Evolutionary conservation across 2,329 filamentous ascomycete species (phyloP).

Genomic region (Cladophialophora bantiana): DNA sequence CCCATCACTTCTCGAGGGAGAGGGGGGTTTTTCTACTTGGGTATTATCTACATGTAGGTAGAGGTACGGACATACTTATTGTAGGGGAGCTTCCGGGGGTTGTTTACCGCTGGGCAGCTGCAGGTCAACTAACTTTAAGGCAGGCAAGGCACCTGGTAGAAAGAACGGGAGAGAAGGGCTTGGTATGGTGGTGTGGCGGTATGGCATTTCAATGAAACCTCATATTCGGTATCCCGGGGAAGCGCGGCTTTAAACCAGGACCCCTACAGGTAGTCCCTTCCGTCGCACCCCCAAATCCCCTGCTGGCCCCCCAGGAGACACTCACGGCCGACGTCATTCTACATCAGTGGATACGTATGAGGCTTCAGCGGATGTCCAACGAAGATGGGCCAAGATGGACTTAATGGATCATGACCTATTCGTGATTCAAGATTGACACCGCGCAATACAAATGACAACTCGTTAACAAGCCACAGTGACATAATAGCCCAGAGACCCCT

Average conservation of each 20-base stretch:
- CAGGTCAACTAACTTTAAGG: no score
- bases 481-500: constrained; percentile 2
- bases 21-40: neutral
- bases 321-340: constrained; percentile 1
- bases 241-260: neutral
- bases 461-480: constrained; percentile 4
- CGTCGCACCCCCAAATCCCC: neutral
- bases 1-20: neutral
- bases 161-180: neutral
- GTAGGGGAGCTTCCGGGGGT: no score
- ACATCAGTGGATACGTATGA: constrained; percentile 2
- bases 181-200: neutral
- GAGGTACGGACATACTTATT: neutral
- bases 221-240: neutral
- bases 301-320: neutral
- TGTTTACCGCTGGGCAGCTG: no score
- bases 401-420: neutral
- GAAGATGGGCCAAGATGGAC: neutral
- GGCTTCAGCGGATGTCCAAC: neutral
- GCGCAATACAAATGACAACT: neutral
- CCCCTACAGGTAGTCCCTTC: neutral
- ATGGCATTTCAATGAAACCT: constrained; percentile 6
- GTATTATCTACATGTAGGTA: neutral
- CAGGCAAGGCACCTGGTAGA: neutral
- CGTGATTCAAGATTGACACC: neutral